A percentile compares a stretch with the other conserved stretches of the same genome.
These are phyloP conservation scores for Magnaporthales sp. DNA, from an alignment of 2,329 filamentous ascomycete genomes.

Conservation along the genomic window DNA sequence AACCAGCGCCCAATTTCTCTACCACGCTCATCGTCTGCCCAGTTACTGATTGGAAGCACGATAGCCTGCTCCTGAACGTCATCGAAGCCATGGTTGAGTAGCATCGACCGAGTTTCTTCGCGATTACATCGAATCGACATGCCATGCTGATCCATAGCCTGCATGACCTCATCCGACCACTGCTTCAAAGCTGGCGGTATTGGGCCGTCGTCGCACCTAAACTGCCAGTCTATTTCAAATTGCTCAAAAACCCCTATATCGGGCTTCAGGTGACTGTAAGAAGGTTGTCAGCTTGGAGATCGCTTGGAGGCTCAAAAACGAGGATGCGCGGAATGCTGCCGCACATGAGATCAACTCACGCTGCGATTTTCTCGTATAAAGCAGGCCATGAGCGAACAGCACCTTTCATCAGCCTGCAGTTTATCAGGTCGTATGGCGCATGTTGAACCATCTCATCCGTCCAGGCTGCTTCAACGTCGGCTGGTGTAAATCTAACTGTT, in stretches of 20 bases:
- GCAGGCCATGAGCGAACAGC: conserved; percentile 68
- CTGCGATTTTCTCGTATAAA: conserved; percentile 62
- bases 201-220: conserved; percentile 60
- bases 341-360: conserved; percentile 34
- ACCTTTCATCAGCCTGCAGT: conserved; percentile 71
- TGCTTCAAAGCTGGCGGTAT: conserved; percentile 46
- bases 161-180: conserved; percentile 63
- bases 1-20: conserved; percentile 74
- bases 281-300: conserved; percentile 12
- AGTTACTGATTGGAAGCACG: conserved; percentile 64
- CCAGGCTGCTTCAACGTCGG: conserved; percentile 77
- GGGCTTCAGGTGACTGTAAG: conserved; percentile 62
- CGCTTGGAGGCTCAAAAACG: not conserved
- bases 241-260: conserved; percentile 74
- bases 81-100: conserved; percentile 67
- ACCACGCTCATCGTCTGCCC: conserved; percentile 55
- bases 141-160: conserved; percentile 56
- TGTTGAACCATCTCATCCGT: conserved; percentile 21
- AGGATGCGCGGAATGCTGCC: not conserved
- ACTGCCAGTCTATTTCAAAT: conserved; percentile 78
- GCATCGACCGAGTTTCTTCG: conserved; percentile 43
- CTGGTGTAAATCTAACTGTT: conserved; percentile 59
- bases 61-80: conserved; percentile 67
- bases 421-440: conserved; percentile 70
- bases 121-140: conserved; percentile 55